phyloP scores from a whole-genome alignment of 83 land plant species.

The Isoetes engelmannii region DNA sequence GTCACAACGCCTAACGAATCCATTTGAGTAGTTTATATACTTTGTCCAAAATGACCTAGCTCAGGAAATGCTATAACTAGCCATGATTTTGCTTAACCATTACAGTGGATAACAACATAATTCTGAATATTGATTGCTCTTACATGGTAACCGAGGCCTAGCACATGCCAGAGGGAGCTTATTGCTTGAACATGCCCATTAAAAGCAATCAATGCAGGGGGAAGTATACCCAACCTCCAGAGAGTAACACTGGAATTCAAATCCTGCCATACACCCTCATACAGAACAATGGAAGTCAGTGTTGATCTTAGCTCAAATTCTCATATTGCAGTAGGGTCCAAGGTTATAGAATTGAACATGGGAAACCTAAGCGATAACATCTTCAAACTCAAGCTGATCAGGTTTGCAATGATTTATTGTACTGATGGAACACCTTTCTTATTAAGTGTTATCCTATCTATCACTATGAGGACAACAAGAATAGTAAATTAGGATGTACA shows the following conservation, averaged over 20 bases:
- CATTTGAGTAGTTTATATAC: slow-evolving; percentile 61
- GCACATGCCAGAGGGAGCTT: slow-evolving; percentile 81
- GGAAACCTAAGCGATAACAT: no score
- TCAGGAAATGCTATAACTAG: slow-evolving; percentile 71
- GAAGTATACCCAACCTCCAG: slow-evolving; percentile 86
- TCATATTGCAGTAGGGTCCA: no score
- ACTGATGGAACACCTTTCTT: no score
- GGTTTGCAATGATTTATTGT: no score
- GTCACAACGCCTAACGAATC: slow-evolving; percentile 77
- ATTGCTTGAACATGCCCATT: slow-evolving; percentile 77
- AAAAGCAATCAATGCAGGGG: slow-evolving; percentile 90
- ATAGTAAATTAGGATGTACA: no score
- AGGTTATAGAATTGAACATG: no score
- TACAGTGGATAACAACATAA: slow-evolving; percentile 85
- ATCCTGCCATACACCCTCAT: no score
- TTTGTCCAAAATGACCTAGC: slow-evolving; percentile 72
- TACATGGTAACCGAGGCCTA: slow-evolving; percentile 80
- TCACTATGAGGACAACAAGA: no score
- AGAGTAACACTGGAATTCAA: slow-evolving; percentile 62
- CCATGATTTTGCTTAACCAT: slow-evolving; percentile 95
- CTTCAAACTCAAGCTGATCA: no score
- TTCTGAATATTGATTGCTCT: slow-evolving; percentile 43
- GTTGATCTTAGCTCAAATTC: no score
- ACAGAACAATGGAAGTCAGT: no score
- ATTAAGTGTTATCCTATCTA: no score